These are phyloP conservation scores for Globisporangium apiculatum DNA, from an alignment of 352 stramenopile genomes.

Conservation along the genomic window DNA sequence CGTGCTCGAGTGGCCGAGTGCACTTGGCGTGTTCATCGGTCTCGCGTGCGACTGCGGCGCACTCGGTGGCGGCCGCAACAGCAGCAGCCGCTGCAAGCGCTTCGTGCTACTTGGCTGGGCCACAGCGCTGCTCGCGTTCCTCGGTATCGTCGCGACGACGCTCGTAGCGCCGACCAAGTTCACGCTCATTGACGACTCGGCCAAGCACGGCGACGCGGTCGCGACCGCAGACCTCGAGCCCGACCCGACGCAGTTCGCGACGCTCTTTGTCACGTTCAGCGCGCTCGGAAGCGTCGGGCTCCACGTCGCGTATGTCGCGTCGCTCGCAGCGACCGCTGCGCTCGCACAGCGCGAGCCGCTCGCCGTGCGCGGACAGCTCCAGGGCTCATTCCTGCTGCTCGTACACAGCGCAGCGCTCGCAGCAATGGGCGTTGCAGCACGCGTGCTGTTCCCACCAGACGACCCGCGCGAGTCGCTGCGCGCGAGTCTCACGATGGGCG, in stretches of 20 bases:
- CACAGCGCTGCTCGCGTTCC: slow-evolving; percentile 20
- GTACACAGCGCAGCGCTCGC: slow-evolving; percentile 27
- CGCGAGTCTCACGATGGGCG: slow-evolving; percentile 18
- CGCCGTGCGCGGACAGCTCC: slow-evolving; percentile 34
- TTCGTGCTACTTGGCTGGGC: slow-evolving; percentile 83
- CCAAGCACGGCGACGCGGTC: slow-evolving; percentile 8
- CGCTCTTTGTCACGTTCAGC: slow-evolving; percentile 24
- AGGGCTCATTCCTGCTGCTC: slow-evolving; percentile 31
- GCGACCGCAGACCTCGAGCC: slow-evolving; percentile 10
- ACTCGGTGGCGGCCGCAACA: slow-evolving; percentile 20
- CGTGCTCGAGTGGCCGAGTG: slow-evolving; percentile 58
- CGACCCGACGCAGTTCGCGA: slow-evolving; percentile 12
- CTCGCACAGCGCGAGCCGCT: slow-evolving; percentile 47
- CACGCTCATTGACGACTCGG: slow-evolving; percentile 10
- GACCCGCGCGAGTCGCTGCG: slow-evolving; percentile 12
- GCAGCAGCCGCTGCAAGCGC: slow-evolving; percentile 71
- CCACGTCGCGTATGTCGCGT: slow-evolving; percentile 32
- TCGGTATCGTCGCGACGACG: slow-evolving; percentile 12
- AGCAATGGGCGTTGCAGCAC: slow-evolving; percentile 20
- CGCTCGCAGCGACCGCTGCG: slow-evolving; percentile 37
- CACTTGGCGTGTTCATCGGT: slow-evolving; percentile 78
- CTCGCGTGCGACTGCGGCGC: slow-evolving; percentile 80
- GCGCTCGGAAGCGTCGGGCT: slow-evolving; percentile 26
- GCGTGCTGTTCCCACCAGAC: slow-evolving; percentile 17
- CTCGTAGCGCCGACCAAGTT: slow-evolving; percentile 12